These are phyloP conservation scores for Vigna unguiculata DNA, from an alignment of 306 rosid genomes.

Conservation along the genomic window DNA sequence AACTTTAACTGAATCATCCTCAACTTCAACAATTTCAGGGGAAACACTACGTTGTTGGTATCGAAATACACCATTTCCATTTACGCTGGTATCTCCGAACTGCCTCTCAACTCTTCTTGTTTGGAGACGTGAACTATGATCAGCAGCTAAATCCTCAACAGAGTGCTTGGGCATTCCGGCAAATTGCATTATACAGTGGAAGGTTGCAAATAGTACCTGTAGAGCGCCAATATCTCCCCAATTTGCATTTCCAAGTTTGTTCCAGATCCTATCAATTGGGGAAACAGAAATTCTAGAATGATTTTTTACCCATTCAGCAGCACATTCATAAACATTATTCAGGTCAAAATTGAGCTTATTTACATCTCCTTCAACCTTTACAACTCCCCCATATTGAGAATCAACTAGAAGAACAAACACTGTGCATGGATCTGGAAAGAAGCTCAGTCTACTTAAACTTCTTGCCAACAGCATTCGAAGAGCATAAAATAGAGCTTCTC, in stretches of 20 bases:
- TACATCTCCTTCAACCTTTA: constrained; percentile 95
- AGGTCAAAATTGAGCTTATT: constrained; percentile 79
- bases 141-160: constrained; percentile 93
- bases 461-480: constrained; percentile 81
- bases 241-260: constrained; percentile 96
- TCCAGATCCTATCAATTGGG: constrained; percentile 91
- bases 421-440: constrained; percentile 62
- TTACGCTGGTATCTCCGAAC: constrained; percentile 67
- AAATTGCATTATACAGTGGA: constrained; percentile 78
- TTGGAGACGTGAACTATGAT: constrained; percentile 95
- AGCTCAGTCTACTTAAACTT: constrained; percentile 77
- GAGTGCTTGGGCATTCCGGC: constrained; percentile 94
- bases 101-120: constrained; percentile 90
- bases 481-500: constrained; percentile 91
- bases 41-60: constrained; percentile 76
- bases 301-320: constrained; percentile 90
- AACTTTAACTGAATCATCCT: constrained; percentile 67
- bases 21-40: constrained; percentile 97
- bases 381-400: constrained; percentile 93
- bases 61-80: constrained; percentile 76
- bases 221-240: constrained; percentile 94
- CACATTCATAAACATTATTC: constrained; percentile 86
- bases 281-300: constrained; percentile 87
- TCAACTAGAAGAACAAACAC: constrained; percentile 86
- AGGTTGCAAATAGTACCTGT: constrained; percentile 91